Conservation (phyloP, 2,329 filamentous ascomycete species). For the Sclerotinia sclerotiorum region DNA sequence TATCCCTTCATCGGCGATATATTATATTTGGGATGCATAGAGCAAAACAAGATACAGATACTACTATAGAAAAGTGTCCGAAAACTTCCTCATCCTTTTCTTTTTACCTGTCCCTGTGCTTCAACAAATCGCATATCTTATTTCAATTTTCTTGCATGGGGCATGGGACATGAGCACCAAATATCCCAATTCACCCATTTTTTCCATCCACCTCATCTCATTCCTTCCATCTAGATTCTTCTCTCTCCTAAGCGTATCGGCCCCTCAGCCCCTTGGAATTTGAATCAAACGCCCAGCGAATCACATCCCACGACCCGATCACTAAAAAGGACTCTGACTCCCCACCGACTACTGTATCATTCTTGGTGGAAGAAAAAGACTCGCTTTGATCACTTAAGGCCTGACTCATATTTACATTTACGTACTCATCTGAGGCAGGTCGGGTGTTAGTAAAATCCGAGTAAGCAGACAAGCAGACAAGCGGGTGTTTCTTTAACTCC, state of each 20-base stretch:
- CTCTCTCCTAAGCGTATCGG: neutral
- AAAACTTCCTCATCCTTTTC: neutral
- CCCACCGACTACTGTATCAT: too few relatives aligned
- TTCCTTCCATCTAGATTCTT: conserved; percentile 7
- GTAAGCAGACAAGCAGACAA: neutral
- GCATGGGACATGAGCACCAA: neutral
- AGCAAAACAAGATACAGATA: neutral
- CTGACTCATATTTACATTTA: neutral
- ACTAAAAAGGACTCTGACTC: neutral
- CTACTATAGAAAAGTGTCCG: neutral
- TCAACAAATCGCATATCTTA: neutral
- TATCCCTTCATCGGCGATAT: neutral
- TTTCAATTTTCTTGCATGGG: neutral
- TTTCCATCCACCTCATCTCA: neutral
- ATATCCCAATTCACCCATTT: neutral
- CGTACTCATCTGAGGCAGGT: neutral
- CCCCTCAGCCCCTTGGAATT: neutral
- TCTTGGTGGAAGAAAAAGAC: too few relatives aligned
- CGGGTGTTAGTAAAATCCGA: neutral
- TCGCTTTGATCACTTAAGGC: neutral
- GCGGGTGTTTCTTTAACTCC: neutral
- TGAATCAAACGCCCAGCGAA: neutral
- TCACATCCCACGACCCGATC: neutral
- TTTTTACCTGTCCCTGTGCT: neutral
- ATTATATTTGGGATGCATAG: neutral